These are phyloP conservation scores for Metschnikowia hibisci DNA, from an alignment of 805 yeast species.

Conservation along the genomic window DNA sequence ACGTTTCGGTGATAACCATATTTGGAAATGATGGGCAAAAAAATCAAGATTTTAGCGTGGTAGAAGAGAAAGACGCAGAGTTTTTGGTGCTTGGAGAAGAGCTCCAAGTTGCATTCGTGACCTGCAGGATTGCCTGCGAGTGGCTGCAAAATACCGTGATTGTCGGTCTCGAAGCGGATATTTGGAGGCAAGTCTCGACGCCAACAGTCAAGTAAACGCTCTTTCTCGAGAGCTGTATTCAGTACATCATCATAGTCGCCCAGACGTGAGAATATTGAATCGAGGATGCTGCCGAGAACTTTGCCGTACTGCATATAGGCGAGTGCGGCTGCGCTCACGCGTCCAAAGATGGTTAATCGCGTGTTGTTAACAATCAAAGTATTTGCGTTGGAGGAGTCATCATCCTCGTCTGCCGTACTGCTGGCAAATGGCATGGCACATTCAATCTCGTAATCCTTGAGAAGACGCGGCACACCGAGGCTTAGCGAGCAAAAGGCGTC, in stretches of 20 bases:
- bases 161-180: constrained; percentile 61
- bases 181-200: constrained; percentile 60
- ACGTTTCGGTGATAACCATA: constrained; percentile 41
- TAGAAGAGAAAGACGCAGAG: constrained; percentile 46
- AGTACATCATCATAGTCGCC: constrained; percentile 28
- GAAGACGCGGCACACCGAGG: constrained; percentile 76
- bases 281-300: constrained; percentile 69
- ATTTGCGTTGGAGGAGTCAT: constrained; percentile 44
- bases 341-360: constrained; percentile 62
- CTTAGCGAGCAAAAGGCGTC: constrained; percentile 73
- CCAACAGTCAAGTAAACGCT: constrained; percentile 77
- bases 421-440: constrained; percentile 75
- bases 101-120: constrained; percentile 21
- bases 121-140: constrained; percentile 24
- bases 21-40: constrained; percentile 39
- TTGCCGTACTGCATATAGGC: constrained; percentile 66
- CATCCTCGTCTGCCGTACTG: constrained; percentile 34
- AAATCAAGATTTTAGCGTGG: constrained; percentile 42
- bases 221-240: constrained; percentile 35
- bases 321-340: constrained; percentile 60
- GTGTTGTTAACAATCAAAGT: constrained; percentile 57
- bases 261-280: constrained; percentile 62
- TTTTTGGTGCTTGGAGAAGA: constrained; percentile 43
- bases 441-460: constrained; percentile 79
- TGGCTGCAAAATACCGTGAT: constrained; percentile 44